Evolutionary conservation across 176 grass and related monocot genomes (phyloP), one percentile per base, ranked within the genome.

Genomic region (Hordeum marinum): DNA sequence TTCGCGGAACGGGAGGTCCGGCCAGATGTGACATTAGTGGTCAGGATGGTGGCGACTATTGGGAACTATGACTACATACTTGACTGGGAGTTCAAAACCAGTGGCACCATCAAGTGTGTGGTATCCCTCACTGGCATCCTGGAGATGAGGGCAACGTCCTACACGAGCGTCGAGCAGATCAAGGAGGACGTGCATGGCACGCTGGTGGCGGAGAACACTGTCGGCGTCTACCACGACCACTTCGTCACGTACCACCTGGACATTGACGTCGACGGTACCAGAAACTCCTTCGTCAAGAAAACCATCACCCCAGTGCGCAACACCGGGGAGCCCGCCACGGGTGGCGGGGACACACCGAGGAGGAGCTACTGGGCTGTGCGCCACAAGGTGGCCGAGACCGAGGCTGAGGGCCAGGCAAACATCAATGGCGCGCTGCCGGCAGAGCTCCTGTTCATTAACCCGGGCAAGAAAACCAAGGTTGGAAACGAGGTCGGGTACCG

Each of bases 81-180:
- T 29, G 92, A 97, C 67, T 97, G 94, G 94, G 94, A 97, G 37
- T 94, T 97, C 81, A 97, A 97, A 83, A 91, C 80, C 24, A 89
- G 71, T 29, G 92, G 94, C 68, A 87, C 90, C 17, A 88, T 97
- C 78, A 86, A 89, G 17, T 77, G 92, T 58, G 67, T 61, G 88
- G 94, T 97, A 4, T 90, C 91, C 0, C 63, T 90, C 24, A 97
- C 83, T 6, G 94, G 94, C 8, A 42, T 97, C 12, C 52, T 94
- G 0, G 94, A 92, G 80, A 80, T 94, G 31, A 97, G 92, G 75
- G 91, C 37, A 26, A 71, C 91, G 17, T 1, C 45, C 32, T 92
- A 90, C 87, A 85, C 72, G 23, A 83, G 94, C 46, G 72, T 73
- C 4, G 86, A 89, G 54, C 52, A 97, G 72, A 75, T 94, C 77